Conservation (phyloP, 2,329 filamentous ascomycete genomes). For the Alternaria metachromatica region DNA sequence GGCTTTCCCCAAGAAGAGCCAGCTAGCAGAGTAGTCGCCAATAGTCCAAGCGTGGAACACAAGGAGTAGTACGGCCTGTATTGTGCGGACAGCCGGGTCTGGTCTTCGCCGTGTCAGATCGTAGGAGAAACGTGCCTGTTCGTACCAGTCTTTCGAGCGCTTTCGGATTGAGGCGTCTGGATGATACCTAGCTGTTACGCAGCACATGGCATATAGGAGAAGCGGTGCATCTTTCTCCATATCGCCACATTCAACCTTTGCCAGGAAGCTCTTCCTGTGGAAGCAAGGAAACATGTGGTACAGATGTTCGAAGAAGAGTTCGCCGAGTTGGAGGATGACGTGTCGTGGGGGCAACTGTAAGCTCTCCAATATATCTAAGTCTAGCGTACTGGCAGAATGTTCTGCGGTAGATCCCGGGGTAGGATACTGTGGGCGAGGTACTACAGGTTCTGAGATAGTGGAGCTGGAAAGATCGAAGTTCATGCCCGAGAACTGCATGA, state of each 20-base stretch:
- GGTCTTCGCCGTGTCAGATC: constrained; percentile 30
- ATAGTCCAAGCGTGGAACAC: constrained; percentile 29
- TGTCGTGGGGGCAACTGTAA: constrained; percentile 23
- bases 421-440: background rate
- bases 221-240: constrained; percentile 28
- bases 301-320: constrained; percentile 35
- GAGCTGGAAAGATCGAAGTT: constrained; percentile 13
- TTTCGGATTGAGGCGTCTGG: constrained; percentile 24
- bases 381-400: background rate
- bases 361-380: constrained; percentile 9
- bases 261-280: constrained; percentile 29
- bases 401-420: background rate
- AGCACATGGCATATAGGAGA: constrained; percentile 36
- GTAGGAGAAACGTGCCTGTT: constrained; percentile 38
- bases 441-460: background rate
- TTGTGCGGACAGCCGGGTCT: constrained; percentile 25
- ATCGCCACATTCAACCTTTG: constrained; percentile 16
- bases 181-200: constrained; percentile 33
- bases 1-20: constrained; percentile 40
- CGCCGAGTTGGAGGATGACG: constrained; percentile 27
- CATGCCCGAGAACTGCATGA: constrained; percentile 15
- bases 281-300: constrained; percentile 37
- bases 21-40: constrained; percentile 39
- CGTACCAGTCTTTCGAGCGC: constrained; percentile 34
- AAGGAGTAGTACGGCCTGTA: constrained; percentile 37